A percentile compares a stretch with the other conserved stretches of the same genome.
Conservation (phyloP, 2,329 filamentous ascomycete species). For the Chrysosphaeria jannelii region DNA sequence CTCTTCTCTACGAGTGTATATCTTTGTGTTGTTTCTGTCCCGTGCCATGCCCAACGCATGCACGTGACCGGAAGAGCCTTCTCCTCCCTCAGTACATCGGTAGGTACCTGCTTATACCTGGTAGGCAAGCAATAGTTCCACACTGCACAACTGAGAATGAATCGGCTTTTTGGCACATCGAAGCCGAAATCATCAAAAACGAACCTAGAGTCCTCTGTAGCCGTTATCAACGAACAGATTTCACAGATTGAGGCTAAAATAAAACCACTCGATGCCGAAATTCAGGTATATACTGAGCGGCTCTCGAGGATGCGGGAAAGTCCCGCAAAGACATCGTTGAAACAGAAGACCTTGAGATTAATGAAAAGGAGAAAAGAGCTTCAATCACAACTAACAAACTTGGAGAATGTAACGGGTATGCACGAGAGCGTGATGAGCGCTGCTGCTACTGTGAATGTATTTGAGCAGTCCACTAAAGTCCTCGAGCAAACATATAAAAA, state of each 20-base stretch:
- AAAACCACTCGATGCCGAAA: slow-evolving; percentile 69
- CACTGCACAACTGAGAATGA: no score
- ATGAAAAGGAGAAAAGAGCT: slow-evolving; percentile 79
- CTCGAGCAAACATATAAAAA: slow-evolving; percentile 87
- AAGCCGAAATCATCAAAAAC: slow-evolving; percentile 56
- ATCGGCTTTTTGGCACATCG: slow-evolving; percentile 62
- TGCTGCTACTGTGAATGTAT: slow-evolving; percentile 91
- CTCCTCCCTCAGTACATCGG: no score
- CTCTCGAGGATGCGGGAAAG: slow-evolving; percentile 85
- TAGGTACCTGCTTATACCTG: no score
- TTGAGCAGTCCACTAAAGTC: slow-evolving; percentile 89
- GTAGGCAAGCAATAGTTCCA: no score
- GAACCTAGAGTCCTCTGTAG: slow-evolving; percentile 54
- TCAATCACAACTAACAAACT: slow-evolving; percentile 88
- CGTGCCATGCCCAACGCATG: no score
- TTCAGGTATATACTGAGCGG: slow-evolving; percentile 63
- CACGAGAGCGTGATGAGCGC: slow-evolving; percentile 96
- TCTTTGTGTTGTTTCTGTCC: no score
- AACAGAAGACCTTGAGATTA: slow-evolving; percentile 80
- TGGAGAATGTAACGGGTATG: slow-evolving; percentile 97
- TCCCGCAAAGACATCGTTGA: slow-evolving; percentile 72
- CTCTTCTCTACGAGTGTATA: no score
- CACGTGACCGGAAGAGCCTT: no score
- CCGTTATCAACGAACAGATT: slow-evolving; percentile 60
- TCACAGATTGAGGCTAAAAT: slow-evolving; percentile 83